A percentile compares a stretch with the other conserved stretches of the same genome.
Evolutionary conservation across 495 filamentous ascomycete genomes (phyloP).

Genomic region (Pyronema domesticum): DNA sequence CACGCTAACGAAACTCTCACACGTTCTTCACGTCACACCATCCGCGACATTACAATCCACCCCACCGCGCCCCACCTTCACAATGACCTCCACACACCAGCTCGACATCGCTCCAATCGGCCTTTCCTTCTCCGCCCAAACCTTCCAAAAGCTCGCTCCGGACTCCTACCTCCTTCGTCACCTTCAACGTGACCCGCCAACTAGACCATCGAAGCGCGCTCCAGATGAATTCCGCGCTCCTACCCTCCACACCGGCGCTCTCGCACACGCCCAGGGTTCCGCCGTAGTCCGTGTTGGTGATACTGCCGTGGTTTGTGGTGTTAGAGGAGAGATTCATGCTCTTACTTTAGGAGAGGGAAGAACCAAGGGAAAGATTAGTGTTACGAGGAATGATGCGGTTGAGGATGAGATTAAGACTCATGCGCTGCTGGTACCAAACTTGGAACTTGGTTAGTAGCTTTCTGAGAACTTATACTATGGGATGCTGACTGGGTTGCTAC

Average conservation of each 20-base stretch:
- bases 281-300: conserved; percentile 76
- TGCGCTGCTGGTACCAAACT: conserved; percentile 74
- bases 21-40: too few relatives aligned
- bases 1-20: too few relatives aligned
- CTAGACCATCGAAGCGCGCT: conserved; percentile 61
- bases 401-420: conserved; percentile 28
- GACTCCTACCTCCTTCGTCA: conserved; percentile 77
- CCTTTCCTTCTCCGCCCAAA: conserved; percentile 56
- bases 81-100: background rate
- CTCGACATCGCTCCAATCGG: background rate
- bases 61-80: background rate
- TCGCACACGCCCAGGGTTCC: conserved; percentile 76
- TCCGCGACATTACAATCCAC: background rate
- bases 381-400: conserved; percentile 14
- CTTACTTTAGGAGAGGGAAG: conserved; percentile 14
- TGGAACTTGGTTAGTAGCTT: conserved; percentile 44
- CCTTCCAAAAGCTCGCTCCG: conserved; percentile 80
- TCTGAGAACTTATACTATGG: background rate
- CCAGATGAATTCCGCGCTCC: conserved; percentile 50
- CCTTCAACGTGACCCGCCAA: conserved; percentile 39
- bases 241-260: conserved; percentile 54
- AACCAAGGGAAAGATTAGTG: conserved; percentile 24
- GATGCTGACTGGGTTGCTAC: background rate
- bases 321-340: conserved; percentile 68
- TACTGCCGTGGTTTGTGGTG: conserved; percentile 79